These are phyloP conservation scores for Komagataella pastoris DNA, from an alignment of 805 yeast genomes.

Conservation along the genomic window DNA sequence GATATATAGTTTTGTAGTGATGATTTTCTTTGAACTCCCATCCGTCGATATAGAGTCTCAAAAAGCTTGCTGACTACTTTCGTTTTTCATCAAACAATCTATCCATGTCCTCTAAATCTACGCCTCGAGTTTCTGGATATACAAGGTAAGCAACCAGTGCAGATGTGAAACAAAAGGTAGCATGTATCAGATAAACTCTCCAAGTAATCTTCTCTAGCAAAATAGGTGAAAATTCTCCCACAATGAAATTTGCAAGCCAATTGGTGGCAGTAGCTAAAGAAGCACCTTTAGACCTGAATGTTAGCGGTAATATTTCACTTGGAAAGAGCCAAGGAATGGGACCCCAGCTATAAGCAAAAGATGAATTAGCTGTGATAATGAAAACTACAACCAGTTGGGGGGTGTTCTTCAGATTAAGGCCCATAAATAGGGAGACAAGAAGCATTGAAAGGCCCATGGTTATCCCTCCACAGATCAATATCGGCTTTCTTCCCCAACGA, in stretches of 20 bases:
- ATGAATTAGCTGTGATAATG: slow-evolving; percentile 68
- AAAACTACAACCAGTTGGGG: slow-evolving; percentile 60
- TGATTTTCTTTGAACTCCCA: not conserved
- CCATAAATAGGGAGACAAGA: slow-evolving; percentile 47
- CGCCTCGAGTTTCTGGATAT: slow-evolving; percentile 31
- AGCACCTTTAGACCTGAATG: slow-evolving; percentile 79
- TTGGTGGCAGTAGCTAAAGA: slow-evolving; percentile 79
- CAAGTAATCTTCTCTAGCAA: slow-evolving; percentile 64
- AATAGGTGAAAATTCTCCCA: slow-evolving; percentile 84
- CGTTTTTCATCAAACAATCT: slow-evolving; percentile 21
- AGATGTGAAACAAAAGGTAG: slow-evolving; percentile 40
- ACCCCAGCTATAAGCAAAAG: slow-evolving; percentile 85
- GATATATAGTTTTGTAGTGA: not conserved
- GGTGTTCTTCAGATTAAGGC: slow-evolving; percentile 35
- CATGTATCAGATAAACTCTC: slow-evolving; percentile 72
- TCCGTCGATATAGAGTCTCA: not conserved
- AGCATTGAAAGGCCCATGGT: slow-evolving; percentile 60
- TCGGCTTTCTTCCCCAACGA: slow-evolving; percentile 74
- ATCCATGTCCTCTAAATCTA: slow-evolving; percentile 30
- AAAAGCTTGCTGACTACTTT: not conserved
- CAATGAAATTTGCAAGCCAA: slow-evolving; percentile 83
- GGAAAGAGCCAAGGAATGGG: slow-evolving; percentile 83
- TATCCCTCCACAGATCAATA: slow-evolving; percentile 61
- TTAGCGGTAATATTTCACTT: slow-evolving; percentile 70
- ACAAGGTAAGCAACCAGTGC: slow-evolving; percentile 24